These are phyloP conservation scores for Colletotrichum lindemuthianum DNA, from an alignment of 2,329 filamentous ascomycete genomes.

Conservation along the genomic window DNA sequence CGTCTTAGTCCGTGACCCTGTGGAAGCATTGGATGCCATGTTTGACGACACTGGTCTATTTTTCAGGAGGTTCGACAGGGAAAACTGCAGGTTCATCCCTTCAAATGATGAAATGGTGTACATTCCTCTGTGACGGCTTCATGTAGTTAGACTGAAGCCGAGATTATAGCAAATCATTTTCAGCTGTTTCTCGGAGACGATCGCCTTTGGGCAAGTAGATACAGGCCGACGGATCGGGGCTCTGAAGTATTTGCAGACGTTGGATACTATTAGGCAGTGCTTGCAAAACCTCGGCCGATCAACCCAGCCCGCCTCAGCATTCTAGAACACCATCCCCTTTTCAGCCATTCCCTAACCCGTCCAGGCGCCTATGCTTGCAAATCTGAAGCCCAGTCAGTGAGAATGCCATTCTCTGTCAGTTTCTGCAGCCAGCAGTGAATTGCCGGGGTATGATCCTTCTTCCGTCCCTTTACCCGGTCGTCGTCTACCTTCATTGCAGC, in stretches of 20 bases:
- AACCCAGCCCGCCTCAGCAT: too few relatives aligned
- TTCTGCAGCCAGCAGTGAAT: conserved; percentile 76
- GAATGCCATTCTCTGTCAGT: conserved; percentile 72
- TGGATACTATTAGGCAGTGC: too few relatives aligned
- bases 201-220: too few relatives aligned
- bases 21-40: conserved; percentile 55
- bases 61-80: conserved; percentile 85
- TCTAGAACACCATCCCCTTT: too few relatives aligned
- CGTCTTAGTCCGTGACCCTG: conserved; percentile 28
- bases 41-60: conserved; percentile 81
- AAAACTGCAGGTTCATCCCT: conserved; percentile 72
- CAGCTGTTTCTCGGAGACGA: too few relatives aligned
- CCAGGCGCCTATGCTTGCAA: neutral
- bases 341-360: neutral
- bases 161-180: too few relatives aligned
- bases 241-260: too few relatives aligned
- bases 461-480: conserved; percentile 62
- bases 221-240: too few relatives aligned
- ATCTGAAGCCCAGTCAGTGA: conserved; percentile 55
- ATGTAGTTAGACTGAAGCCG: too few relatives aligned
- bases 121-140: conserved; percentile 4
- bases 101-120: conserved; percentile 30
- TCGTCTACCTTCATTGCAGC: conserved; percentile 58
- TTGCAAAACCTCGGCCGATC: too few relatives aligned
- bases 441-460: conserved; percentile 75